These are phyloP conservation scores for Dendrocalamus sinicus DNA, from an alignment of 176 grass and related monocot genomes.

Conservation along the genomic window DNA sequence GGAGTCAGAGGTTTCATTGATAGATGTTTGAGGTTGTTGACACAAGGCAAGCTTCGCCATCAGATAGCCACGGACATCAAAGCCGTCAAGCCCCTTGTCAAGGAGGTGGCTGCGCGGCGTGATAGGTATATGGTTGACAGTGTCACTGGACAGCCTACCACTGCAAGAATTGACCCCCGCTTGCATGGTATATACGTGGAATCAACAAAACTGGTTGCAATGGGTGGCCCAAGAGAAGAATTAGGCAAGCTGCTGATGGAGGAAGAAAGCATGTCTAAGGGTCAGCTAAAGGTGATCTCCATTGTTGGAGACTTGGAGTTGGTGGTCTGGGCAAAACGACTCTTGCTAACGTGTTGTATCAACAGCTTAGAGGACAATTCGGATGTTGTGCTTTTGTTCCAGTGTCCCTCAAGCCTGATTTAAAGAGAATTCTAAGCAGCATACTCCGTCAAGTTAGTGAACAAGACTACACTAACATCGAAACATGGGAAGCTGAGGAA, in stretches of 20 bases:
- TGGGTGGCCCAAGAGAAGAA: constrained; percentile 14
- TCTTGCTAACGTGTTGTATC: constrained; percentile 28
- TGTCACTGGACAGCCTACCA: neutral
- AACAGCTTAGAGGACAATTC: neutral
- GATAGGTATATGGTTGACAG: constrained; percentile 9
- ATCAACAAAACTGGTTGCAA: neutral
- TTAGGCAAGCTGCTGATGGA: neutral
- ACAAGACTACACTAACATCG: neutral
- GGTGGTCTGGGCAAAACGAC: constrained; percentile 46
- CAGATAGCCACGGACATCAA: neutral
- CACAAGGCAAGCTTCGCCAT: neutral
- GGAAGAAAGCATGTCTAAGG: neutral
- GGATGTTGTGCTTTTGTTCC: constrained; percentile 26
- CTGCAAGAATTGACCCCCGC: constrained; percentile 1
- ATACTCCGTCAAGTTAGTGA: constrained; percentile 32
- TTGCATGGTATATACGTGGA: constrained; percentile 31
- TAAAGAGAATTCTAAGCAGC: constrained; percentile 31
- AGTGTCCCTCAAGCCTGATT: constrained; percentile 35
- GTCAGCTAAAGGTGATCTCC: constrained; percentile 27
- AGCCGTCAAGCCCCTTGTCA: neutral
- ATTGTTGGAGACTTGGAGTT: constrained; percentile 29
- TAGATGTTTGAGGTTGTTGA: neutral
- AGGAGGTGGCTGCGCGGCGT: constrained; percentile 19
- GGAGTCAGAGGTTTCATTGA: neutral
- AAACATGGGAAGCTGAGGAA: constrained; percentile 29